phyloP scores from a whole-genome alignment of 768 basidiomycete species.

The Phylloporus rhodoxanthus region DNA sequence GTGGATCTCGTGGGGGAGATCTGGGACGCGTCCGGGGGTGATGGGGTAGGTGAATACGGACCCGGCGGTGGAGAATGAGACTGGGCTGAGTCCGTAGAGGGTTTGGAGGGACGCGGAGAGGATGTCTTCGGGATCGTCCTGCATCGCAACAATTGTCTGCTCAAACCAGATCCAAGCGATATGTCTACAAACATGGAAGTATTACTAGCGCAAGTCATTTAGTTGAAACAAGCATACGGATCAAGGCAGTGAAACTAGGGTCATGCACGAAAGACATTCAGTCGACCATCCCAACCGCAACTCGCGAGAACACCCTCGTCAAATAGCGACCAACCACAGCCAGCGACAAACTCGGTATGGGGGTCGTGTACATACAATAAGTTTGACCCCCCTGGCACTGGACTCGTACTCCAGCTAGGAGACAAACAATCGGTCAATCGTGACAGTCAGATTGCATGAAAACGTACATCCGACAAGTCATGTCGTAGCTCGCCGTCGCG shows the following conservation, averaged over 20 bases:
- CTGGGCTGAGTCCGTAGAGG: constrained; percentile 57
- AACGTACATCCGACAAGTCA: constrained; percentile 88
- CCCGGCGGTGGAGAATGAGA: constrained; percentile 54
- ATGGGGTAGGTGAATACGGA: constrained; percentile 44
- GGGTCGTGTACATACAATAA: constrained; percentile 71
- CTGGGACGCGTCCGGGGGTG: constrained; percentile 14
- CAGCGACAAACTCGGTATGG: constrained; percentile 94
- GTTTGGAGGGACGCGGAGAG: constrained; percentile 57
- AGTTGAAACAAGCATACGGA: too few relatives aligned
- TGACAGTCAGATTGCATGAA: background rate
- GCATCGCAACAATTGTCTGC: background rate
- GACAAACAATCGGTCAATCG: background rate
- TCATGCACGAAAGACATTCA: constrained; percentile 67
- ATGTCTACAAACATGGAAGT: background rate
- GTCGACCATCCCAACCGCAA: constrained; percentile 86
- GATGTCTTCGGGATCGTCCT: constrained; percentile 55
- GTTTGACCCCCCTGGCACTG: constrained; percentile 42
- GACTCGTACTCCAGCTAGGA: constrained; percentile 68
- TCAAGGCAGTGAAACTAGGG: background rate
- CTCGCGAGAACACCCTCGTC: constrained; percentile 84
- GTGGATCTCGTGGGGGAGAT: constrained; percentile 29
- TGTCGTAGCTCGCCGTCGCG: constrained; percentile 81
- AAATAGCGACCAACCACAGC: constrained; percentile 86
- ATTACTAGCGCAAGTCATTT: background rate
- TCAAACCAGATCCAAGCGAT: background rate